Evolutionary conservation across 2,329 filamentous ascomycete genomes (phyloP), one percentile per base, ranked within the genome.

Genomic region (Clarireedia homoeocarpa): DNA sequence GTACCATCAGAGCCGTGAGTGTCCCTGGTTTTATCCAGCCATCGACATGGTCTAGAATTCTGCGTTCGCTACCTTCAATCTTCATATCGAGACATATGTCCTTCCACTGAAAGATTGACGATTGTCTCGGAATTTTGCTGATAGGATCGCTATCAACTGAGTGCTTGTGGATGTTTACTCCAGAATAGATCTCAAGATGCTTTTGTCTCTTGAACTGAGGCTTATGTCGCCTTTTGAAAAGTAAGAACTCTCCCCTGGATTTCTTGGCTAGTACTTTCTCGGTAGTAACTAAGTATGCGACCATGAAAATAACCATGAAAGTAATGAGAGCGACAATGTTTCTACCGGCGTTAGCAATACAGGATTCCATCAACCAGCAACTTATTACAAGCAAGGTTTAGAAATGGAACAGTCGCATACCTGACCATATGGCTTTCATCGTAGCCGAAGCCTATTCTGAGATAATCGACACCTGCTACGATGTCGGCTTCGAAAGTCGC

Each of bases 191-290:
- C 20, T 55, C 46, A 30, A 55, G 53, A 24, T 55, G 53, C 2
- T 27, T 40, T 34, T 55, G 53, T 12, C 53, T 39, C 26, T 38
- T 55, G 2, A 34, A 30, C 1, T 36, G 36, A 44, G 63, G 63
- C 17, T 79, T 77, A 68, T 86, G 75, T n/a, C 85, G 85, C 51
- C 84, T 81, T 57, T 83, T 84, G 75, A 90, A 91, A 30, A 90
- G 78, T 5, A 91, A 74, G 14, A 90, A 84, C 66, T 91, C 87
- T 54, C 86, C 87, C 76, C 88, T 90, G 36, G 85, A 88, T 69
- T 85, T 86, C 70, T 83, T 81, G 15, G 85, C 83, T 2, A 75
- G 73, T 53, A 77, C 73, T 36, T 81, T 77, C 69, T 89, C 86
- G 5, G 83, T 82, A 1, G 79, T 75, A n/a, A 79, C 55, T 61